Evolutionary conservation across 331 rosid species (phyloP).

Genomic region (Pyrus hybrid): DNA sequence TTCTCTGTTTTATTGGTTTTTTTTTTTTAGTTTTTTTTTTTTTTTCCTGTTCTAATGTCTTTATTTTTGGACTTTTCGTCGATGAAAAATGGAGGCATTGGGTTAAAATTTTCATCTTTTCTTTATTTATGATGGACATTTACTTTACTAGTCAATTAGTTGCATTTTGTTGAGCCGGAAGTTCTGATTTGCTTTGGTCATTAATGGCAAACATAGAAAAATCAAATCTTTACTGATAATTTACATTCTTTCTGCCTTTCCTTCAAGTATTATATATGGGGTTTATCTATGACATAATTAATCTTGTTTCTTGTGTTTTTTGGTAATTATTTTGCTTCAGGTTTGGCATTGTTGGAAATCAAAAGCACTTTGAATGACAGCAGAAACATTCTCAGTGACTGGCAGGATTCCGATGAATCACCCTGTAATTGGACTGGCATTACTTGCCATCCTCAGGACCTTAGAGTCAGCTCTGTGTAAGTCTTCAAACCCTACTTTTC

Average conservation of each 20-base stretch:
- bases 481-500: constrained; percentile 1
- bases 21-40: neutral
- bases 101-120: neutral
- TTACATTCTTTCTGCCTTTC: neutral
- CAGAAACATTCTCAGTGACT: constrained; percentile 46
- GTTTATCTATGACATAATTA: too few species aligned
- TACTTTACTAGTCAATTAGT: neutral
- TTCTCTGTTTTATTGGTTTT: neutral
- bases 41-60: neutral
- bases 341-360: constrained; percentile 68
- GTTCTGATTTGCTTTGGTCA: neutral
- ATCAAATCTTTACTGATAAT: neutral
- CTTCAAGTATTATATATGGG: neutral
- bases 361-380: constrained; percentile 62
- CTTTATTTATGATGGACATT: neutral
- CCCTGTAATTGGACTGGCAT: constrained; percentile 94
- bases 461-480: constrained; percentile 67
- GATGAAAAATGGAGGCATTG: neutral
- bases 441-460: constrained; percentile 66
- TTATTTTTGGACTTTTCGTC: neutral
- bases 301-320: neutral
- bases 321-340: constrained; percentile 23
- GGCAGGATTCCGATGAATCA: constrained; percentile 65
- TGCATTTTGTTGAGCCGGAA: neutral
- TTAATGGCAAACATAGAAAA: neutral